Percentiles rank a stretch among this genome's conserved stretches.
Conservation (phyloP, 73 alveolate genomes). For the Stentor coeruleus region DNA sequence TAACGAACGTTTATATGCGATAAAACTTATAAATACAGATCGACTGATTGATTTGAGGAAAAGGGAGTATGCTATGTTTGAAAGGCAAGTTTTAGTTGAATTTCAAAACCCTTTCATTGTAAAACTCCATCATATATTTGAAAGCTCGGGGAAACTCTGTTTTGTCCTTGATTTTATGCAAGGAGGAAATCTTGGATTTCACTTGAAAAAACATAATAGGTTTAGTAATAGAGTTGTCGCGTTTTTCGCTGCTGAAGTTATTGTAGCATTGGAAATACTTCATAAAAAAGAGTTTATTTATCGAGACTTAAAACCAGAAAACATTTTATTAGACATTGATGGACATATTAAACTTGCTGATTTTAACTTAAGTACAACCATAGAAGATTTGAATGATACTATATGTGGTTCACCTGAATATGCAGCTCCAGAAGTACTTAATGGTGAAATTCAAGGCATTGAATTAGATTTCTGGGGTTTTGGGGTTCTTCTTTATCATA, state of each 20-base stretch:
- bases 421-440: slow-evolving; percentile 93
- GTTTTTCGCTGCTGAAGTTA: slow-evolving; percentile 45
- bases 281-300: slow-evolving; percentile 69
- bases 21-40: background rate
- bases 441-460: slow-evolving; percentile 77
- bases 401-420: slow-evolving; percentile 38
- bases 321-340: slow-evolving; percentile 64
- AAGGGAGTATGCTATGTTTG: slow-evolving; percentile 5
- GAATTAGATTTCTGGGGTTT: slow-evolving; percentile 96
- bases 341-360: slow-evolving; percentile 88
- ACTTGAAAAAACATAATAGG: slow-evolving; percentile 21
- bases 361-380: slow-evolving; percentile 35
- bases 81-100: slow-evolving; percentile 21
- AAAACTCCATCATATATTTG: slow-evolving; percentile 29
- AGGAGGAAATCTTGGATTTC: slow-evolving; percentile 26
- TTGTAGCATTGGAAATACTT: slow-evolving; percentile 38
- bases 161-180: slow-evolving; percentile 11
- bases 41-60: slow-evolving; percentile 10
- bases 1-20: background rate
- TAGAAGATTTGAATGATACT: background rate
- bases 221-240: slow-evolving; percentile 17
- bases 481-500: slow-evolving; percentile 87
- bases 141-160: slow-evolving; percentile 21
- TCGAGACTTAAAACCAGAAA: slow-evolving; percentile 86
- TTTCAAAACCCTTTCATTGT: slow-evolving; percentile 30